Evolutionary conservation across 306 rosid species (phyloP).

Genomic region (Potentilla sterilis): DNA sequence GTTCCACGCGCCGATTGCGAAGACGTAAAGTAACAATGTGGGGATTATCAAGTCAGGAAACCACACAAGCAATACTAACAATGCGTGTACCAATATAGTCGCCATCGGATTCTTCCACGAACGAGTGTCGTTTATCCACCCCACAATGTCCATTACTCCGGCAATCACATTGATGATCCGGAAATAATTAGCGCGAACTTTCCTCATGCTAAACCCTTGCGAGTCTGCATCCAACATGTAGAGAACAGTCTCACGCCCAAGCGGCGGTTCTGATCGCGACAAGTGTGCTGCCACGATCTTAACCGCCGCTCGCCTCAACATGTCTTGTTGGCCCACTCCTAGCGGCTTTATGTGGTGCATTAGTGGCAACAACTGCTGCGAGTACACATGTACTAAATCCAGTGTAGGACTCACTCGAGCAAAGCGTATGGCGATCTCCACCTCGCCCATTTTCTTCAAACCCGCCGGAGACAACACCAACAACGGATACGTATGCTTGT

Average conservation of each 20-base stretch:
- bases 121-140: slow-evolving; percentile 76
- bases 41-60: slow-evolving; percentile 83
- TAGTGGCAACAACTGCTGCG: slow-evolving; percentile 65
- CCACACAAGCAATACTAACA: slow-evolving; percentile 73
- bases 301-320: slow-evolving; percentile 55
- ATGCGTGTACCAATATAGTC: slow-evolving; percentile 64
- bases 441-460: slow-evolving; percentile 68
- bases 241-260: slow-evolving; percentile 56
- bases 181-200: slow-evolving; percentile 73
- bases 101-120: slow-evolving; percentile 80
- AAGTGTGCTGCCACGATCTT: slow-evolving; percentile 59
- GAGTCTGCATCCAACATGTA: slow-evolving; percentile 79
- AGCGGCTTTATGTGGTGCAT: slow-evolving; percentile 85
- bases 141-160: slow-evolving; percentile 44
- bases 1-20: slow-evolving; percentile 69
- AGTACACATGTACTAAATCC: slow-evolving; percentile 73
- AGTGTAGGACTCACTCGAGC: slow-evolving; percentile 43
- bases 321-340: slow-evolving; percentile 66
- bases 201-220: slow-evolving; percentile 65
- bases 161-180: slow-evolving; percentile 59
- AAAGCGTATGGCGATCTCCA: slow-evolving; percentile 71
- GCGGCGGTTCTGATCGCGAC: slow-evolving; percentile 71
- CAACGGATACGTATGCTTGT: slow-evolving; percentile 58
- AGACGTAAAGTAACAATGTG: slow-evolving; percentile 50
- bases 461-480: slow-evolving; percentile 49